phyloP scores from a whole-genome alignment of 352 stramenopile genomes.

The Phytopythium mirpurense region DNA sequence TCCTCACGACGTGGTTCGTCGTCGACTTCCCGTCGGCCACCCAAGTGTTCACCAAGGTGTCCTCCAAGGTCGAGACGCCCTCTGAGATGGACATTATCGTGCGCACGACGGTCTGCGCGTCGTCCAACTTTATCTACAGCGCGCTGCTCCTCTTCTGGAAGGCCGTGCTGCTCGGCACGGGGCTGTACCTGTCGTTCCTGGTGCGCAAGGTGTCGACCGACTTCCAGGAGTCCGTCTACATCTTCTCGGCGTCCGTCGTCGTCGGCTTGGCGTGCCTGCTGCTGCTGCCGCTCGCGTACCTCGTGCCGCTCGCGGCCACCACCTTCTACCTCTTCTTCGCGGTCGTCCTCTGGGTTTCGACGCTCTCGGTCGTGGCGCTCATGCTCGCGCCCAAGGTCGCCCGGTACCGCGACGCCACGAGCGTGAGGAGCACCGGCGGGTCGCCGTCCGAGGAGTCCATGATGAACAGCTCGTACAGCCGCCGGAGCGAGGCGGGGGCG shows the following conservation, averaged over 20 bases:
- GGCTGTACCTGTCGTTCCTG: constrained; percentile 20
- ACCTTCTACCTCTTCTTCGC: constrained; percentile 14
- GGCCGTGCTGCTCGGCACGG: constrained; percentile 14
- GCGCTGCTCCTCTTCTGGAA: constrained; percentile 21
- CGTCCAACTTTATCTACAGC: constrained; percentile 17
- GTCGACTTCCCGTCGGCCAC: constrained; percentile 12
- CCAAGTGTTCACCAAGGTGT: background rate
- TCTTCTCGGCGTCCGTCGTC: constrained; percentile 18
- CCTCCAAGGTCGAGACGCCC: background rate
- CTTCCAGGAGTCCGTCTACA: constrained; percentile 29
- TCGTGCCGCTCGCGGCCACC: constrained; percentile 12
- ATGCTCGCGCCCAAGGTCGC: constrained; percentile 11
- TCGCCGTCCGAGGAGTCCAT: background rate
- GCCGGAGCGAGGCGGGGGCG: background rate
- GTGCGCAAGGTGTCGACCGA: constrained; percentile 23
- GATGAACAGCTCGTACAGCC: background rate
- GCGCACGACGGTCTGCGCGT: constrained; percentile 5
- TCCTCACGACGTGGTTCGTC: constrained; percentile 9
- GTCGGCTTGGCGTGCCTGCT: constrained; percentile 18
- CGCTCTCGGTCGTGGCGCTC: constrained; percentile 5
- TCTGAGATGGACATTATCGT: background rate
- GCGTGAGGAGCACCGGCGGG: background rate
- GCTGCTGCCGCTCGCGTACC: constrained; percentile 18
- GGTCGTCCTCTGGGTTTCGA: constrained; percentile 3
- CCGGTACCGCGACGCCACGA: background rate